A percentile compares a stretch with the other conserved stretches of the same genome.
Evolutionary conservation across 768 basidiomycete species (phyloP).

Genomic region (Imleria badia): DNA sequence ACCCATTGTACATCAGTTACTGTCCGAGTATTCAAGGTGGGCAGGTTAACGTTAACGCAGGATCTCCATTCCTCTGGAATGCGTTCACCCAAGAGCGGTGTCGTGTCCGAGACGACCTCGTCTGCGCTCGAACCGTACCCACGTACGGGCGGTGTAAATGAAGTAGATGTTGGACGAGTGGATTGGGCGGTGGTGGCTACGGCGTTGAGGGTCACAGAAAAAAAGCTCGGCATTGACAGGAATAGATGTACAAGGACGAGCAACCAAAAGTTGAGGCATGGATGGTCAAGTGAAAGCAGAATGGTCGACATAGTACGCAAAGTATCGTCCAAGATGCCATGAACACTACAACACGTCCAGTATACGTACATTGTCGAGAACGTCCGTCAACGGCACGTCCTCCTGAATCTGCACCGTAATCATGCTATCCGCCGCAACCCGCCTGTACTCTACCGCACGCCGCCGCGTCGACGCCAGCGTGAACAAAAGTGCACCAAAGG

Average conservation of each 20-base stretch:
- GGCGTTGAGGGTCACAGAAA: conserved; percentile 17
- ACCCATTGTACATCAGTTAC: too few species aligned
- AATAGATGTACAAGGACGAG: too few species aligned
- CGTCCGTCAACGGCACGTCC: neutral
- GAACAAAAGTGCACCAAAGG: neutral
- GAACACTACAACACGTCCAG: too few species aligned
- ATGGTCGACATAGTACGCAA: too few species aligned
- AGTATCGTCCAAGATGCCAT: too few species aligned
- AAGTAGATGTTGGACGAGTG: conserved; percentile 30
- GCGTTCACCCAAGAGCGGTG: conserved; percentile 9
- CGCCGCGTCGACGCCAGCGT: neutral
- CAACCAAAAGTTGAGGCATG: too few species aligned
- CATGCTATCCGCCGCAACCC: neutral
- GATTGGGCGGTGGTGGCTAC: conserved; percentile 15
- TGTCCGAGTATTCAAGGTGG: too few species aligned
- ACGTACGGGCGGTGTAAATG: conserved; percentile 34
- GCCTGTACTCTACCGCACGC: neutral
- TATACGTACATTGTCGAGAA: neutral
- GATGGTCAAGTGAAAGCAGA: too few species aligned
- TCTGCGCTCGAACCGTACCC: conserved; percentile 26
- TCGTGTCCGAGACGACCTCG: conserved; percentile 19
- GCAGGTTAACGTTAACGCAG: too few species aligned
- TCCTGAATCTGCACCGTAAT: conserved; percentile 1
- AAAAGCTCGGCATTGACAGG: too few species aligned
- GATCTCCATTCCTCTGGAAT: too few species aligned